Base-by-base conservation (phyloP, 1,139 yeast genomes). In the Pichia sp. region DNA sequence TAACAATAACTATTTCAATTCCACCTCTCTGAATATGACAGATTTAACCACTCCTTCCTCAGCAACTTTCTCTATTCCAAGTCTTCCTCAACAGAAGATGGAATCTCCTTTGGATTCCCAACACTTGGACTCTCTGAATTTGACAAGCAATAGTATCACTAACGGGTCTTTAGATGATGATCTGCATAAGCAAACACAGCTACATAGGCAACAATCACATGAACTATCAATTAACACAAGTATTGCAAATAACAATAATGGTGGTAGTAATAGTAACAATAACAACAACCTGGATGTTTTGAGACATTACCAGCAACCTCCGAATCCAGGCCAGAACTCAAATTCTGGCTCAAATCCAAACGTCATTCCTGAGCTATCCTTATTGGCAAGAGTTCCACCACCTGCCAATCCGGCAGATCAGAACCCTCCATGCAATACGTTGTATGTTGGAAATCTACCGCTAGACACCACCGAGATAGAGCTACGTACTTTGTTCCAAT, bases 341-440 rank as follows among this genome's bases (percentile, higher is more conserved):
- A 42, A 8, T 16, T 42, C 45, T 3, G 16, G 45, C 5, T 19
- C 45, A 5, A 19, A 8, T 42, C 7, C 45, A 16, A 42, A 42
- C 16, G 52, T 62, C 57, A 45, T 86, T n/a, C 90, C 89, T 11
- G 93, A 86, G 66, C 75, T 86, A 60, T 83, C 90, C 1, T 72
- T 86, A 50, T 72, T 87, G 50, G 90, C 92, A 0, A 73, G 89
- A 59, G 90, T 92, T 29, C 92, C 97, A 41, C 97, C 97, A 1
- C 98, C 98, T 4, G 97, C 97, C 2, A 93, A 93, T 65, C 99
- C 99, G 1, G 99, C 99, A 2, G 99, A 93, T 71, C 99, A 93
- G 72, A 93, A 93, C 67, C 99, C 99, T 8, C 99, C 99, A 7
- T 93, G 99, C 74, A 93, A 93, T 70, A 93, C 99, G 0, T 76